Evolutionary conservation across 2,329 filamentous ascomycete species (phyloP).

Genomic region (Zymoseptoria brevis): DNA sequence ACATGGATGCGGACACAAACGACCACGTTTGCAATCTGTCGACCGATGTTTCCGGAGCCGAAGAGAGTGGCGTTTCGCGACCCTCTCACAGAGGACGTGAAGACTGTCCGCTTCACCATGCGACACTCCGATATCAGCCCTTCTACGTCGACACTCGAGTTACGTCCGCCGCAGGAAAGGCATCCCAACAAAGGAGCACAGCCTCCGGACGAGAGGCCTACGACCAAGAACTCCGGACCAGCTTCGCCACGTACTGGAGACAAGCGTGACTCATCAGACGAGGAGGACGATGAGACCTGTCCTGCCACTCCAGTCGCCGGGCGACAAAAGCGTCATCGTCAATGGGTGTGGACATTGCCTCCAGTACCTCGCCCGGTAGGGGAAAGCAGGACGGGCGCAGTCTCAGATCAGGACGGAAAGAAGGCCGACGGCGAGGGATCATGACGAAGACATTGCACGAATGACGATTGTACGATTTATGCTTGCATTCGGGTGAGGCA

Average conservation of each 20-base stretch:
- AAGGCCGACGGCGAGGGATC: not conserved
- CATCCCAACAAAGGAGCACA: not conserved
- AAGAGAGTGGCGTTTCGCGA: slow-evolving; percentile 52
- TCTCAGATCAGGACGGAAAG: not conserved
- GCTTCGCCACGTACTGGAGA: slow-evolving; percentile 23
- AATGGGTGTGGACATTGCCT: slow-evolving; percentile 53
- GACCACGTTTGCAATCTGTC: slow-evolving; percentile 29
- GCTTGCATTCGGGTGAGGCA: slow-evolving; percentile 1
- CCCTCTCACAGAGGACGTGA: slow-evolving; percentile 52
- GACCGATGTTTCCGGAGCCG: slow-evolving; percentile 45
- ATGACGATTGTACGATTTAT: slow-evolving; percentile 1
- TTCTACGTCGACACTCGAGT: slow-evolving; percentile 25
- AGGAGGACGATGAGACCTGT: slow-evolving; percentile 40
- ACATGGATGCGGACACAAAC: slow-evolving; percentile 21
- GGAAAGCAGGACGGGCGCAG: not conserved
- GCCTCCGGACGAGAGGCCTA: not conserved
- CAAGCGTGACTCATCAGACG: slow-evolving; percentile 42
- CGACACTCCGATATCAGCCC: slow-evolving; percentile 49
- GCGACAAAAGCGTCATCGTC: slow-evolving; percentile 45
- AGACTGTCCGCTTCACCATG: slow-evolving; percentile 47
- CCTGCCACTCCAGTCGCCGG: slow-evolving; percentile 48
- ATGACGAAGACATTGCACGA: not conserved
- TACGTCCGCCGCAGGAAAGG: slow-evolving; percentile 15
- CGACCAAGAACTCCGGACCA: not conserved
- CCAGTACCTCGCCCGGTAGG: slow-evolving; percentile 21